Percentiles rank a stretch among this genome's conserved stretches.
phyloP scores from a whole-genome alignment of 2,329 filamentous ascomycete species.

The Exophiala sp. region DNA sequence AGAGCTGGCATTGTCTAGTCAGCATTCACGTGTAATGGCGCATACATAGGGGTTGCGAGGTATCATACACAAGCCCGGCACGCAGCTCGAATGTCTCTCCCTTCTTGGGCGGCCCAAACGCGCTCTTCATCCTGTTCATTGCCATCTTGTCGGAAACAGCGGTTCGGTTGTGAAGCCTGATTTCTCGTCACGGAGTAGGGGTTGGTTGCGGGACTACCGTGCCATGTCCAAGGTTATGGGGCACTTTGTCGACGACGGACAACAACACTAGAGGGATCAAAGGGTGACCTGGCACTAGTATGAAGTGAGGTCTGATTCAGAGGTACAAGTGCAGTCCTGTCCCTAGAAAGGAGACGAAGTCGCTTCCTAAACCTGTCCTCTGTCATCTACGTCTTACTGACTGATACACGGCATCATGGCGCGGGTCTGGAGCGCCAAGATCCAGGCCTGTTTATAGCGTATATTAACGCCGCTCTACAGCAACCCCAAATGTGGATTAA shows the following conservation, averaged over 20 bases:
- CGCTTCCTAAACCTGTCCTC: background rate
- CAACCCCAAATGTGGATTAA: background rate
- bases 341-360: background rate
- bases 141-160: slow-evolving; percentile 56
- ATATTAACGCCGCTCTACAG: background rate
- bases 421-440: background rate
- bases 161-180: background rate
- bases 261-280: too few relatives aligned
- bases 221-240: slow-evolving; percentile 11
- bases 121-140: slow-evolving; percentile 90
- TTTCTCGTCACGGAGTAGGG: slow-evolving; percentile 6
- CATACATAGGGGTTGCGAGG: slow-evolving; percentile 21
- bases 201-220: slow-evolving; percentile 15
- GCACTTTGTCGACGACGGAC: background rate
- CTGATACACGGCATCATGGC: background rate
- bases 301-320: too few relatives aligned
- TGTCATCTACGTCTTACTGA: background rate
- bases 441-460: background rate
- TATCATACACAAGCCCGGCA: slow-evolving; percentile 68
- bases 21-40: slow-evolving; percentile 35
- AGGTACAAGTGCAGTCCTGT: background rate
- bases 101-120: slow-evolving; percentile 87
- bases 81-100: slow-evolving; percentile 97
- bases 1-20: slow-evolving; percentile 52
- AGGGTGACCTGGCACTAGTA: too few relatives aligned